Evolutionary conservation across 2,329 filamentous ascomycete genomes (phyloP).

Genomic region (Sarocladiaceae sp.): DNA sequence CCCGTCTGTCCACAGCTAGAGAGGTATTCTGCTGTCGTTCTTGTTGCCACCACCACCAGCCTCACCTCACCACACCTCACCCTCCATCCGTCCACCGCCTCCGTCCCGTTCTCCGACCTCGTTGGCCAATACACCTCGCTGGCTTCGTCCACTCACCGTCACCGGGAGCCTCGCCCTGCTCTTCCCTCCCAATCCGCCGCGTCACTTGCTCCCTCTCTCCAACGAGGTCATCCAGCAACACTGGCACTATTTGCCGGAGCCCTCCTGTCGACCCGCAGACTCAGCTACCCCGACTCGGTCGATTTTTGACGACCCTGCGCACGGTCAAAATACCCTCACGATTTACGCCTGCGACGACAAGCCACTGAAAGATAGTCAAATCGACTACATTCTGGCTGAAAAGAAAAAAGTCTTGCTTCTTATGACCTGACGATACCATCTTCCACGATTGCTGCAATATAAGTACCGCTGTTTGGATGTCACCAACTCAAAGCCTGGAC

Average conservation of each 20-base stretch:
- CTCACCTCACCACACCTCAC: slow-evolving; percentile 7
- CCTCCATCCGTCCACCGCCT: not conserved
- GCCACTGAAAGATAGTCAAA: not conserved
- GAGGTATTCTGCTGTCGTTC: not conserved
- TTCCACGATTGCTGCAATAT: not conserved
- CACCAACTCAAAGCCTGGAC: not conserved
- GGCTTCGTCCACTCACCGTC: slow-evolving; percentile 8
- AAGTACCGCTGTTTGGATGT: not conserved
- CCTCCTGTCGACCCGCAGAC: slow-evolving; percentile 4
- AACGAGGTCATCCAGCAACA: not conserved
- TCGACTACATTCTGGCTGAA: not conserved
- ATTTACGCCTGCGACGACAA: slow-evolving; percentile 7
- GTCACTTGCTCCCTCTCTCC: slow-evolving; percentile 4
- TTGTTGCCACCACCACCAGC: slow-evolving; percentile 8
- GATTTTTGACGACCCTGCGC: slow-evolving; percentile 7
- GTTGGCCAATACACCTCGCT: not conserved
- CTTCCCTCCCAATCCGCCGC: not conserved
- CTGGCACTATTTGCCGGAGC: not conserved
- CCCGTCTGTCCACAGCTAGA: slow-evolving; percentile 5
- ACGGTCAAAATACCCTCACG: slow-evolving; percentile 9
- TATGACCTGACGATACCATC: slow-evolving; percentile 2
- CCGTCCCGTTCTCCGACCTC: slow-evolving; percentile 5
- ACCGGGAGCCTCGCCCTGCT: slow-evolving; percentile 1
- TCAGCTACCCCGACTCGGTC: slow-evolving; percentile 8
- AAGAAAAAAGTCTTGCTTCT: slow-evolving; percentile 3